Conservation (phyloP, 2,329 filamentous ascomycete species). For the Sarocladiaceae sp. region DNA sequence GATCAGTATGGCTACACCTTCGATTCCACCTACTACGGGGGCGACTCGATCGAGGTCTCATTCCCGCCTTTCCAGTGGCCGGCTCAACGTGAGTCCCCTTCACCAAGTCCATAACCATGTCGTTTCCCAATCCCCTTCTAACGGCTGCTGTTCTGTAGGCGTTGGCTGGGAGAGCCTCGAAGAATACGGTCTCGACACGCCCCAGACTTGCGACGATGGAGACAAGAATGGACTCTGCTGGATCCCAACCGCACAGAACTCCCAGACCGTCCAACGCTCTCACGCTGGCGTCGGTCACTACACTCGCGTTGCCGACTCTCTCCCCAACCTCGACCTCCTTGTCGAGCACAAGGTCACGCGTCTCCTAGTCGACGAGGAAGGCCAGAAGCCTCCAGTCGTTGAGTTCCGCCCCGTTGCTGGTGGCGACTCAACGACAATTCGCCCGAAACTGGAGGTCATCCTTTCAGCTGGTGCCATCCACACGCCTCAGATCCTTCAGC, state of each 20-base stretch:
- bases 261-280: slow-evolving; percentile 20
- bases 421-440: slow-evolving; percentile 14
- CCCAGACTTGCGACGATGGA: slow-evolving; percentile 20
- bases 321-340: slow-evolving; percentile 19
- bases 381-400: slow-evolving; percentile 12
- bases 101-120: not conserved
- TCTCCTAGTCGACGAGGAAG: slow-evolving; percentile 15
- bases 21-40: slow-evolving; percentile 24
- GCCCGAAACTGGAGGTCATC: slow-evolving; percentile 37
- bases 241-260: slow-evolving; percentile 23
- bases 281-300: slow-evolving; percentile 25
- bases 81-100: slow-evolving; percentile 15
- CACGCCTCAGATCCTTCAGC: slow-evolving; percentile 44
- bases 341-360: slow-evolving; percentile 23
- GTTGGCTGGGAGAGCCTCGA: slow-evolving; percentile 15
- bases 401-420: slow-evolving; percentile 18
- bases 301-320: slow-evolving; percentile 16
- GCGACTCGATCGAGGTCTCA: slow-evolving; percentile 24
- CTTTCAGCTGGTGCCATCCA: slow-evolving; percentile 43
- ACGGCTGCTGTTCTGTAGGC: slow-evolving; percentile 3
- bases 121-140: too few species aligned
- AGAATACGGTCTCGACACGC: slow-evolving; percentile 19
- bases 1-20: slow-evolving; percentile 25
- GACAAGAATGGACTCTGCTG: slow-evolving; percentile 26
- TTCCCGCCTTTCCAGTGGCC: slow-evolving; percentile 27